phyloP scores from a whole-genome alignment of 495 filamentous ascomycete species.

The Paragyromitra xinjiangensis region DNA sequence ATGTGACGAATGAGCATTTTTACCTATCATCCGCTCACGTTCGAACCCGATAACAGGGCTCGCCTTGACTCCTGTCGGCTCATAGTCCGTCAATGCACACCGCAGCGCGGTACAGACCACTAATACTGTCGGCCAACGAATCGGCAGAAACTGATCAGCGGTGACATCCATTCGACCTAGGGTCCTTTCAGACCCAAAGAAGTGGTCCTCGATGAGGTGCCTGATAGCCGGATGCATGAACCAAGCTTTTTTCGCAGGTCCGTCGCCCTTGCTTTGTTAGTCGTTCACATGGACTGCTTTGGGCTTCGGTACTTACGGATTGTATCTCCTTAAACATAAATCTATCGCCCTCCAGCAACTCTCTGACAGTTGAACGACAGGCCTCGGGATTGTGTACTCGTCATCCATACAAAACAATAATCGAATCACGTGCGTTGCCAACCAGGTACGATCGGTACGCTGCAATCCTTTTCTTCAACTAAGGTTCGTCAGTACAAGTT shows the following conservation, averaged over 20 bases:
- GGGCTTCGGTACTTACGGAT: not conserved
- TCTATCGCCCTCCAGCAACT: not conserved
- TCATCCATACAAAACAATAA: not conserved
- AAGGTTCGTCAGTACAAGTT: not conserved
- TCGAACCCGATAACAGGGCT: not conserved
- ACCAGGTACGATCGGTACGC: not conserved
- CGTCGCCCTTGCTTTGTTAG: not conserved
- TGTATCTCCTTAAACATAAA: not conserved
- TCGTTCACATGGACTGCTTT: not conserved
- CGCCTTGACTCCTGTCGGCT: not conserved
- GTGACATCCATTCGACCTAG: not conserved
- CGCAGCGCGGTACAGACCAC: not conserved
- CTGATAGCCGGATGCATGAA: not conserved
- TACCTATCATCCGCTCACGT: not conserved
- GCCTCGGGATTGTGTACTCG: not conserved
- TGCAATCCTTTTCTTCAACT: not conserved
- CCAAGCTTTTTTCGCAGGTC: not conserved
- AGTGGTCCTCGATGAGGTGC: not conserved
- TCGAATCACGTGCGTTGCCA: not conserved
- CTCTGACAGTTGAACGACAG: not conserved
- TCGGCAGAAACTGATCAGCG: not conserved
- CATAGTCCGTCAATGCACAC: not conserved
- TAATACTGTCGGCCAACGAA: not conserved
- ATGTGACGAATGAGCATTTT: not conserved
- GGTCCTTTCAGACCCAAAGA: not conserved